Percentiles rank a stretch among this genome's conserved stretches.
These are phyloP conservation scores for Botrytis sinoallii DNA, from an alignment of 2,329 filamentous ascomycete species.

Conservation along the genomic window DNA sequence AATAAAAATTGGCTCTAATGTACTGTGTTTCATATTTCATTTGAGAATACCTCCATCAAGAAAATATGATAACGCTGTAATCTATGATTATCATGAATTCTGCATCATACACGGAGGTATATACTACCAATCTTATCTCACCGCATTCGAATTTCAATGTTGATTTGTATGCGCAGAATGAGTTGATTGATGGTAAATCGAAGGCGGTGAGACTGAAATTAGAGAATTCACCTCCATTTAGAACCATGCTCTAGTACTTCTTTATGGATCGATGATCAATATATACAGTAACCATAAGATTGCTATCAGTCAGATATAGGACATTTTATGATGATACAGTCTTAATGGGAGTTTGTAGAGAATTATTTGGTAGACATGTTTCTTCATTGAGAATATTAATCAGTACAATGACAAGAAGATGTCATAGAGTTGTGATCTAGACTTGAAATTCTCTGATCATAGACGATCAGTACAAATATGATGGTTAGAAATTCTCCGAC, in stretches of 20 bases:
- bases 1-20: background rate
- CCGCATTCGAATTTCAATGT: background rate
- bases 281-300: background rate
- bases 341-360: background rate
- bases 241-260: background rate
- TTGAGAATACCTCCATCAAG: background rate
- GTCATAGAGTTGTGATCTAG: background rate
- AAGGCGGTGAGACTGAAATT: background rate
- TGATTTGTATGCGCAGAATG: background rate
- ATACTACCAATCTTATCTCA: background rate
- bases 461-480: background rate
- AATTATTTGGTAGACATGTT: background rate
- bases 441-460: background rate
- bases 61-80: background rate
- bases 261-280: background rate
- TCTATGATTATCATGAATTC: background rate
- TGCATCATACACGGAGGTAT: background rate
- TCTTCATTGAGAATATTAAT: background rate
- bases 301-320: background rate
- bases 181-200: background rate
- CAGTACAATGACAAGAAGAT: background rate
- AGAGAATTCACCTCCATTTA: background rate
- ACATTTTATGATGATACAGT: background rate
- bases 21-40: background rate
- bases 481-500: background rate